These are phyloP conservation scores for Rubus parviflorus DNA, from an alignment of 306 rosid genomes.

Conservation along the genomic window DNA sequence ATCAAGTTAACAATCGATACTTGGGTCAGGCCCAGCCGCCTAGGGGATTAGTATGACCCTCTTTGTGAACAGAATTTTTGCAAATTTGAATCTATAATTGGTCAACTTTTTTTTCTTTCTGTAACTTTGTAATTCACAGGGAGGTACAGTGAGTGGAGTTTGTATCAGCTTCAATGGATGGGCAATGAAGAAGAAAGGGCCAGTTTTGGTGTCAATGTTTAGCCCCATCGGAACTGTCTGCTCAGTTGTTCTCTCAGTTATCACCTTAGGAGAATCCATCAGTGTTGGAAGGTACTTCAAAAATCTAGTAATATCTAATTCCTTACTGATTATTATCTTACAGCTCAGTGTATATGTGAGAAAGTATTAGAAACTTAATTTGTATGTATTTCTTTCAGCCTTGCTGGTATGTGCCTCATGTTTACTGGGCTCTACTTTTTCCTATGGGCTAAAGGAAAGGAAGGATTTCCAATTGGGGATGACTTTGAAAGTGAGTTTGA, in stretches of 20 bases:
- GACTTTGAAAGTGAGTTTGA: slow-evolving; percentile 49
- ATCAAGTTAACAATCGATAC: background rate
- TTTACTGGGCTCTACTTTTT: slow-evolving; percentile 82
- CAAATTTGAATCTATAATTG: background rate
- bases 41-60: background rate
- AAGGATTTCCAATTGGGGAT: slow-evolving; percentile 37
- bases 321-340: background rate
- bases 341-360: background rate
- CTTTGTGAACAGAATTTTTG: background rate
- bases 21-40: too few species aligned
- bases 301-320: background rate
- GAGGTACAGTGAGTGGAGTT: slow-evolving; percentile 66
- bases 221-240: slow-evolving; percentile 71
- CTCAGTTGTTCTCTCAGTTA: slow-evolving; percentile 62
- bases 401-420: slow-evolving; percentile 76
- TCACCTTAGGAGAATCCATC: slow-evolving; percentile 49
- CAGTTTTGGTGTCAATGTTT: slow-evolving; percentile 81
- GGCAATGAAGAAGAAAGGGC: slow-evolving; percentile 92
- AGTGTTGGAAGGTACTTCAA: slow-evolving; percentile 61
- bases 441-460: slow-evolving; percentile 89
- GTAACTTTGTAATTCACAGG: slow-evolving; percentile 32
- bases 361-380: background rate
- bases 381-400: slow-evolving; percentile 37
- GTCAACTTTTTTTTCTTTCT: background rate
- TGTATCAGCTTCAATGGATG: slow-evolving; percentile 72